A percentile compares a stretch with the other conserved stretches of the same genome.
Conservation (phyloP, 2,329 filamentous ascomycete genomes). For the Neonectria magnoliae region DNA sequence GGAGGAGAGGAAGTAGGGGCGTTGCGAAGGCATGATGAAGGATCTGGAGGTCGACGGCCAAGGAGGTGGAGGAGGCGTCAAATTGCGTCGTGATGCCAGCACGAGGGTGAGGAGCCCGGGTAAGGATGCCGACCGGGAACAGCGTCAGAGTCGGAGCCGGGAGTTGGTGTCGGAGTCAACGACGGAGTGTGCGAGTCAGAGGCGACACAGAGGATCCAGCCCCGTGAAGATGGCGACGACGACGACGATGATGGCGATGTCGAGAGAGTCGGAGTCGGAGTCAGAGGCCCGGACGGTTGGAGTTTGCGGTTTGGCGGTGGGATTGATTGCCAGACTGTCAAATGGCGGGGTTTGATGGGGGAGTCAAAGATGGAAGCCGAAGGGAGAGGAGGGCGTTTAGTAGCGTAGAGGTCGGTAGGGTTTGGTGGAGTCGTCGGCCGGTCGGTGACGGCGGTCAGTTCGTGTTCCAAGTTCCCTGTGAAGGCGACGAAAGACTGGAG, state of each 20-base stretch:
- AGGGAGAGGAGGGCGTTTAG: conserved; percentile 22
- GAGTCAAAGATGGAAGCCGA: conserved; percentile 4
- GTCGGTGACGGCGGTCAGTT: background rate
- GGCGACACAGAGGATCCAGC: conserved; percentile 20
- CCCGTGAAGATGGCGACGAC: conserved; percentile 4
- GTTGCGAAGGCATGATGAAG: conserved; percentile 60
- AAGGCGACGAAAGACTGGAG: background rate
- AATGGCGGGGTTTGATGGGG: conserved; percentile 18
- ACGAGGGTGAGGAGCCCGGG: background rate
- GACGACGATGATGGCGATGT: background rate
- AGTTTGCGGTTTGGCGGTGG: no score
- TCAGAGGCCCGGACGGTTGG: background rate
- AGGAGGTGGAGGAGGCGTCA: background rate
- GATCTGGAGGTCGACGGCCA: background rate
- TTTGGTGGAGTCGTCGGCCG: conserved; percentile 19
- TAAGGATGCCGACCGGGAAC: conserved; percentile 1
- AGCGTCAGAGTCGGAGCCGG: background rate
- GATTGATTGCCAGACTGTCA: background rate
- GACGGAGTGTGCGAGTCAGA: background rate
- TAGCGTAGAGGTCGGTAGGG: conserved; percentile 4
- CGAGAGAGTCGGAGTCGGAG: background rate
- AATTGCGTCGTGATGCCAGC: background rate
- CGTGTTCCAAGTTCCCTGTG: background rate
- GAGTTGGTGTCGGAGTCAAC: background rate
- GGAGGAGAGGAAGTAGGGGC: conserved; percentile 65